Conservation (phyloP, 805 yeast genomes). For the Candida ascalaphidarum region DNA sequence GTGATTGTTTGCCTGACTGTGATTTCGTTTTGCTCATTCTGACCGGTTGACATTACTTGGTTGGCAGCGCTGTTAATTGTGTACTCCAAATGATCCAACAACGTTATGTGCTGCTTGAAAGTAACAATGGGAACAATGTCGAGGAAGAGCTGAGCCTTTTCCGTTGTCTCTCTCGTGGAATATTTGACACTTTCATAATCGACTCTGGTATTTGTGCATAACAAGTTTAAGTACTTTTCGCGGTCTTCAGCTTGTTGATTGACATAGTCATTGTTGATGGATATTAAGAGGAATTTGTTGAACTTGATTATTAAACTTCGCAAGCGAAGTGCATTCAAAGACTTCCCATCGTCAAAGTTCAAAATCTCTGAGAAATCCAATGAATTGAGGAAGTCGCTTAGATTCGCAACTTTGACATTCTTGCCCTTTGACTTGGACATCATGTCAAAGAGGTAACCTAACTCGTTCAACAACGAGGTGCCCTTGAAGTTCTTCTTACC, state of each 20-base stretch:
- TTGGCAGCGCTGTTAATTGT: conserved; percentile 47
- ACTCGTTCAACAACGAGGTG: conserved; percentile 60
- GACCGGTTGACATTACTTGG: conserved; percentile 40
- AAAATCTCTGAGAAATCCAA: conserved; percentile 48
- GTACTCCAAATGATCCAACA: conserved; percentile 53
- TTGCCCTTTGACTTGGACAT: conserved; percentile 69
- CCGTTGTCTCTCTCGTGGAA: too few relatives aligned
- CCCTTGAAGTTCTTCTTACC: conserved; percentile 26
- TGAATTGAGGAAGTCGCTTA: conserved; percentile 34
- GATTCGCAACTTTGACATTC: conserved; percentile 70
- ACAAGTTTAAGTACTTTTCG: too few relatives aligned
- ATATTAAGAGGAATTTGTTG: conserved; percentile 49
- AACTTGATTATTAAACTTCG: conserved; percentile 43
- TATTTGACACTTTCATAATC: too few relatives aligned
- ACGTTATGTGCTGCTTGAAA: conserved; percentile 20
- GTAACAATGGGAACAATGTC: background rate
- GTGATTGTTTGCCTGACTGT: conserved; percentile 40
- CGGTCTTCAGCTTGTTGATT: too few relatives aligned
- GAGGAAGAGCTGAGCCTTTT: too few relatives aligned
- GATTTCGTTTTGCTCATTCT: too few relatives aligned
- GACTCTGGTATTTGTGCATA: too few relatives aligned
- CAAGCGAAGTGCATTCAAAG: conserved; percentile 35
- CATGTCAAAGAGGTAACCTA: conserved; percentile 91
- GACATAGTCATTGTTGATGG: conserved; percentile 42
- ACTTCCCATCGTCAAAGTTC: conserved; percentile 39